phyloP scores from a whole-genome alignment of 257 asterid species.

The Nemophila menziesii region DNA sequence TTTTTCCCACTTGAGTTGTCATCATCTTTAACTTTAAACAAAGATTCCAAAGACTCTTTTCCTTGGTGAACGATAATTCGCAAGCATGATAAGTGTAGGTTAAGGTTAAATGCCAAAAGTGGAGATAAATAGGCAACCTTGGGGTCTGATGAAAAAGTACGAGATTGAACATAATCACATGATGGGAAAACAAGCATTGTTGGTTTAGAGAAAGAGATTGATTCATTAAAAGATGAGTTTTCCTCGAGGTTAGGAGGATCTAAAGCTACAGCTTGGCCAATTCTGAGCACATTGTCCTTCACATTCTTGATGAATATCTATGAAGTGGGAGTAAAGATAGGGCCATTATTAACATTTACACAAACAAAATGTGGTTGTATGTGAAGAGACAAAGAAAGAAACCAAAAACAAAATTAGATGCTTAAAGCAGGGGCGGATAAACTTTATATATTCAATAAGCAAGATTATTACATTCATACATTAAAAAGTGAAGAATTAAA shows the following conservation, averaged over 20 bases:
- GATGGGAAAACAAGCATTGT: conserved; percentile 52
- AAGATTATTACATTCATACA: too few relatives aligned
- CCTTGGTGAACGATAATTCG: conserved; percentile 53
- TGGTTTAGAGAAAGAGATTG: conserved; percentile 21
- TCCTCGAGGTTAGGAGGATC: conserved; percentile 50
- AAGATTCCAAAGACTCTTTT: conserved; percentile 40
- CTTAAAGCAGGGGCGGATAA: too few relatives aligned
- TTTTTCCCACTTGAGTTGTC: conserved; percentile 25
- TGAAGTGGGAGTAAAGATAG: conserved; percentile 4
- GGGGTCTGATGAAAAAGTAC: conserved; percentile 28
- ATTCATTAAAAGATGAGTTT: conserved; percentile 11
- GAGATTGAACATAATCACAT: conserved; percentile 29
- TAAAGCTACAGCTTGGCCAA: conserved; percentile 70
- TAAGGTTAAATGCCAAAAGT: conserved; percentile 61
- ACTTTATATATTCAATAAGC: background rate
- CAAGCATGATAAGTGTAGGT: conserved; percentile 59
- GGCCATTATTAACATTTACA: conserved; percentile 3
- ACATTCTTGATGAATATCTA: conserved; percentile 57
- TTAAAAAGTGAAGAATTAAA: too few relatives aligned
- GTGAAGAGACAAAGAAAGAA: background rate
- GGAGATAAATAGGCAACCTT: conserved; percentile 80
- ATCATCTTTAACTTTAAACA: conserved; percentile 36
- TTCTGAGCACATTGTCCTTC: conserved; percentile 41
- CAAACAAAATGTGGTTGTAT: background rate
- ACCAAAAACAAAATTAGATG: background rate